phyloP scores from a whole-genome alignment of 768 basidiomycete species.

The Boletales sp. region DNA sequence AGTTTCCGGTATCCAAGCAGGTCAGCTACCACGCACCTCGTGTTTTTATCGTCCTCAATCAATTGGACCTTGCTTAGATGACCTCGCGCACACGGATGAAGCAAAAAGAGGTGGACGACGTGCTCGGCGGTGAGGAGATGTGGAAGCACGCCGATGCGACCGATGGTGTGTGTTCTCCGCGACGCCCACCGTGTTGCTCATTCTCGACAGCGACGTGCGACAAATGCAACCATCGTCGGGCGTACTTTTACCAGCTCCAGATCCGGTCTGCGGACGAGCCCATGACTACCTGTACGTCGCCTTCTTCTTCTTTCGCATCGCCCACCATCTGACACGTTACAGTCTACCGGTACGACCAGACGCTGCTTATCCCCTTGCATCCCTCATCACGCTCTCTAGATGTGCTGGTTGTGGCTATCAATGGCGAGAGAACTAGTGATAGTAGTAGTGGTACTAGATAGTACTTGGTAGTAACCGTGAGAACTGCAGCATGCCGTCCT shows the following conservation, averaged over 20 bases:
- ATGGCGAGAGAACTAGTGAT: slow-evolving; percentile 62
- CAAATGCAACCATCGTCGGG: slow-evolving; percentile 82
- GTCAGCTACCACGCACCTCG: background rate
- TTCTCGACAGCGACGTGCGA: slow-evolving; percentile 46
- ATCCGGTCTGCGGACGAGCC: slow-evolving; percentile 92
- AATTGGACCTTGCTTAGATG: slow-evolving; percentile 52
- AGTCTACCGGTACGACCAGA: slow-evolving; percentile 58
- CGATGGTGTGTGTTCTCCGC: slow-evolving; percentile 45
- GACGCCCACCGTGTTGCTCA: background rate
- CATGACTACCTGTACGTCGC: slow-evolving; percentile 54
- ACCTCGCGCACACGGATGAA: slow-evolving; percentile 83
- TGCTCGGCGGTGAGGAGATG: slow-evolving; percentile 88
- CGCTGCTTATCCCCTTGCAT: background rate
- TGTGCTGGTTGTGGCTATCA: slow-evolving; percentile 61
- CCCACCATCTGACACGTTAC: slow-evolving; percentile 1
- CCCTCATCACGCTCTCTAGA: slow-evolving; percentile 28
- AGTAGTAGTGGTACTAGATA: too few species aligned
- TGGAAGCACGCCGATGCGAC: slow-evolving; percentile 94
- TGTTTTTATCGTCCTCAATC: too few species aligned
- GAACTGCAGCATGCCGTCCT: slow-evolving; percentile 9
- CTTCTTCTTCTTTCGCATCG: background rate
- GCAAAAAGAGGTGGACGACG: slow-evolving; percentile 93
- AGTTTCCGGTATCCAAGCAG: slow-evolving; percentile 49
- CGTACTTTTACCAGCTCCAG: slow-evolving; percentile 95
- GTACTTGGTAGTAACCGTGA: slow-evolving; percentile 15